phyloP scores from a whole-genome alignment of 108 stramenopile species.

The Cyclotella baltica region DNA sequence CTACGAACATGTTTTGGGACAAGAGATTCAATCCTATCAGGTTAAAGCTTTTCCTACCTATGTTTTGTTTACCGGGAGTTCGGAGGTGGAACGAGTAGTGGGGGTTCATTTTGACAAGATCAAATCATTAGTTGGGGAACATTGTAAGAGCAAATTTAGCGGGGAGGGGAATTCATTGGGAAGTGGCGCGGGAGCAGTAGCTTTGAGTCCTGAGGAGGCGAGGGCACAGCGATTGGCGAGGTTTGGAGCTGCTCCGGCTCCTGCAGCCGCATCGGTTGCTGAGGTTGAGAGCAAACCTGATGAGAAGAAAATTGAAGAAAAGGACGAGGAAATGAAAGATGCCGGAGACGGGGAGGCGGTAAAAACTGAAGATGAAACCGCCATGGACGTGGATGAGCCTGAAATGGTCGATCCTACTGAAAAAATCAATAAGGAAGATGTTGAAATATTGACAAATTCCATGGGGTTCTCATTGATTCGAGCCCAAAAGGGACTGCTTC shows the following conservation, averaged over 20 bases:
- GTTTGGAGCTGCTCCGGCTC: slow-evolving; percentile 47
- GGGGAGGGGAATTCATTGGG: slow-evolving; percentile 73
- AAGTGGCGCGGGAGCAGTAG: slow-evolving; percentile 55
- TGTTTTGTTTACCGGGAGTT: slow-evolving; percentile 44
- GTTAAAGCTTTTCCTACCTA: slow-evolving; percentile 87
- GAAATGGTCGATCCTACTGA: slow-evolving; percentile 61
- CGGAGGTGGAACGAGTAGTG: slow-evolving; percentile 67
- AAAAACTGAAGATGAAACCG: slow-evolving; percentile 21
- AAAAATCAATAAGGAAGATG: slow-evolving; percentile 54
- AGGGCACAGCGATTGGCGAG: slow-evolving; percentile 66
- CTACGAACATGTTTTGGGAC: slow-evolving; percentile 74
- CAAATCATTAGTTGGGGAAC: slow-evolving; percentile 55
- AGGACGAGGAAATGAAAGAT: slow-evolving; percentile 33
- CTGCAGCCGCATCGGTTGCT: slow-evolving; percentile 21
- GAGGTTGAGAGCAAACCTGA: background rate
- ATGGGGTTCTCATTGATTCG: slow-evolving; percentile 92
- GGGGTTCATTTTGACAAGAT: slow-evolving; percentile 78
- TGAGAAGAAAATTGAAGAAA: slow-evolving; percentile 5
- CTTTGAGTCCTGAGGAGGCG: slow-evolving; percentile 62
- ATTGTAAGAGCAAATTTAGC: slow-evolving; percentile 35
- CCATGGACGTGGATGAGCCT: slow-evolving; percentile 24
- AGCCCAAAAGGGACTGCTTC: slow-evolving; percentile 90
- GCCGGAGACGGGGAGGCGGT: slow-evolving; percentile 17
- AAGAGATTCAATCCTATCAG: slow-evolving; percentile 63
- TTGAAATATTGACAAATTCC: slow-evolving; percentile 75